Evolutionary conservation across 1,139 yeast species (phyloP).

Genomic region (Hansenula anomala): DNA sequence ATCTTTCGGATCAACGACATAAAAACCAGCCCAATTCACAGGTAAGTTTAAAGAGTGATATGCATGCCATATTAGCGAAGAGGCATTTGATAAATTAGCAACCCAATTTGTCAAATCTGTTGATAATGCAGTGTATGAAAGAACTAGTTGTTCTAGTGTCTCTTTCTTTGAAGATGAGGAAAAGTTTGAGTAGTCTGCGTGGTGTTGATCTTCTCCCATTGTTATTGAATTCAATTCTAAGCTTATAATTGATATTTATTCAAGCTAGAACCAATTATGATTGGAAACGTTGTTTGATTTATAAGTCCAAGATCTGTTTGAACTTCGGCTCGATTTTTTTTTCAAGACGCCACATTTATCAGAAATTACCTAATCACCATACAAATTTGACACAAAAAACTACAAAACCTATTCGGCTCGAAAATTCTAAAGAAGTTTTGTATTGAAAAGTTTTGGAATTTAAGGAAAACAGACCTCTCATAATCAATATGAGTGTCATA

Average conservation of each 20-base stretch:
- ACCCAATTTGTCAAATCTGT: slow-evolving; percentile 75
- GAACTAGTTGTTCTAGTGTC: slow-evolving; percentile 51
- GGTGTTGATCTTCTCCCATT: slow-evolving; percentile 33
- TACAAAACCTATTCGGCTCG: too few relatives aligned
- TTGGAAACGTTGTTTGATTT: too few relatives aligned
- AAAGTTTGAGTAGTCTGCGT: slow-evolving; percentile 65
- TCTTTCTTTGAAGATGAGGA: slow-evolving; percentile 42
- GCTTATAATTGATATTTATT: too few relatives aligned
- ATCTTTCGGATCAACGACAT: slow-evolving; percentile 37
- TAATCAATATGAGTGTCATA: not conserved
- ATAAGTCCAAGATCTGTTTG: too few relatives aligned
- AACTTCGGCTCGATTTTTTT: too few relatives aligned
- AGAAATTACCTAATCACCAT: not conserved
- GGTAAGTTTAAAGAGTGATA: slow-evolving; percentile 54
- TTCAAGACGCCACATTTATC: not conserved
- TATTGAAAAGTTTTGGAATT: too few relatives aligned
- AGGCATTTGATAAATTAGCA: slow-evolving; percentile 78
- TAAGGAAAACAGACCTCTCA: not conserved
- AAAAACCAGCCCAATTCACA: slow-evolving; percentile 95
- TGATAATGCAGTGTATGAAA: slow-evolving; percentile 61
- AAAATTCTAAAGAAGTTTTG: too few relatives aligned
- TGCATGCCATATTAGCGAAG: slow-evolving; percentile 86
- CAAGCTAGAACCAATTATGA: too few relatives aligned
- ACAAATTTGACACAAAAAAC: too few relatives aligned
- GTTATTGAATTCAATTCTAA: not conserved